These are phyloP conservation scores for Leccinellum luteum DNA, from an alignment of 768 basidiomycete species.

Conservation along the genomic window DNA sequence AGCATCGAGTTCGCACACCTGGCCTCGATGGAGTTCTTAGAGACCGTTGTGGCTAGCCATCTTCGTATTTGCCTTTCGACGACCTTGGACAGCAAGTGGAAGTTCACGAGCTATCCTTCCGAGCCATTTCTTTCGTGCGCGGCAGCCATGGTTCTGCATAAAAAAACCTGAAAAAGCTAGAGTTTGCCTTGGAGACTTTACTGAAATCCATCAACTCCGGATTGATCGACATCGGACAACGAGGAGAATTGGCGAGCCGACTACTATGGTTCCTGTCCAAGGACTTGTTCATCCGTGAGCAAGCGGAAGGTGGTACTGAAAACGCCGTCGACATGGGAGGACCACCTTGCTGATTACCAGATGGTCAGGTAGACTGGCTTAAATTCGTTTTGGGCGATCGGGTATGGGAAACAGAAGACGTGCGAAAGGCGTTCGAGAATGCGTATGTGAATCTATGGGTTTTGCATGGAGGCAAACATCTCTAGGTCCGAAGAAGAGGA, in stretches of 20 bases:
- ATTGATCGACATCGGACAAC: slow-evolving; percentile 7
- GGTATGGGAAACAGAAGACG: not conserved
- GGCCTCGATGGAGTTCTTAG: not conserved
- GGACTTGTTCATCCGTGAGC: not conserved
- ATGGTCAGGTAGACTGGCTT: not conserved
- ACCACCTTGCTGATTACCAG: not conserved
- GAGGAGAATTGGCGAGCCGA: slow-evolving; percentile 4
- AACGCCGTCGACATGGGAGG: not conserved
- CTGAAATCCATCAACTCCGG: not conserved
- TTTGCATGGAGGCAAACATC: not conserved
- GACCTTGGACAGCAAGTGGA: slow-evolving; percentile 7
- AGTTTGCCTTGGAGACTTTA: not conserved
- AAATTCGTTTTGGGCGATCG: not conserved
- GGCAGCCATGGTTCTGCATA: slow-evolving; percentile 3
- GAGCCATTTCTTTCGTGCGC: slow-evolving; percentile 17
- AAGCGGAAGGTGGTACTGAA: not conserved
- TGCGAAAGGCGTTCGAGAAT: not conserved
- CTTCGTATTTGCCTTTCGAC: slow-evolving; percentile 9
- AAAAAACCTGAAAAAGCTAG: not conserved
- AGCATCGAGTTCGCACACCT: slow-evolving; percentile 4
- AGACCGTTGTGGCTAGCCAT: slow-evolving; percentile 11
- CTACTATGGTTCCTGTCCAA: slow-evolving; percentile 1
- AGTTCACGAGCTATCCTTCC: slow-evolving; percentile 16
- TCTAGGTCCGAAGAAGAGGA: not conserved
- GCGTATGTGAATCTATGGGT: not conserved